A percentile compares a stretch with the other conserved stretches of the same genome.
Conservation (phyloP, 2,329 filamentous ascomycete species). For the Colletotrichum camelliae region DNA sequence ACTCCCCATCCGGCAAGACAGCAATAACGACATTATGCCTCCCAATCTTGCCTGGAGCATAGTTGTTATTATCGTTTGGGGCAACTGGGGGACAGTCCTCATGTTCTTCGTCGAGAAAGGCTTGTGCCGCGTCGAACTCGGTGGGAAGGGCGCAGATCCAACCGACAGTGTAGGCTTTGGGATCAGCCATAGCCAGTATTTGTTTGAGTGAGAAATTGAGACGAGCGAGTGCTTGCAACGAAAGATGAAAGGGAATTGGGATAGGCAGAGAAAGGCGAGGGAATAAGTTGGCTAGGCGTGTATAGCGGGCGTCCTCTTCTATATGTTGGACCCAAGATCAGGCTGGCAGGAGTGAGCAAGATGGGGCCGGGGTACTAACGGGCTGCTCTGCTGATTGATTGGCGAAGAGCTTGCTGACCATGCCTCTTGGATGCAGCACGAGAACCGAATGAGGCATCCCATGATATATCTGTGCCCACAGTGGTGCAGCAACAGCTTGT, state of each 20-base stretch:
- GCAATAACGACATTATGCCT: constrained; percentile 26
- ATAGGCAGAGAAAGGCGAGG: neutral
- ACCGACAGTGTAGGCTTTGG: neutral
- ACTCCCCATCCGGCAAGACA: neutral
- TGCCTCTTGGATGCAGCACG: neutral
- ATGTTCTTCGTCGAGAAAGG: no score
- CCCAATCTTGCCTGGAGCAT: constrained; percentile 19
- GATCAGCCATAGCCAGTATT: neutral
- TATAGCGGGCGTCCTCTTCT: neutral
- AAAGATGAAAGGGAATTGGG: neutral
- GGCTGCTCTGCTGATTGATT: neutral
- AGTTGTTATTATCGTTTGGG: neutral
- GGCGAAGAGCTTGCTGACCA: neutral
- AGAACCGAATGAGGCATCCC: neutral
- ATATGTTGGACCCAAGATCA: neutral
- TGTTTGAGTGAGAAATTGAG: neutral
- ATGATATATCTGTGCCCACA: neutral
- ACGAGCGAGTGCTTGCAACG: neutral
- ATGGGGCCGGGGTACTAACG: neutral
- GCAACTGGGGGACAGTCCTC: neutral
- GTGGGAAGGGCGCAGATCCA: neutral
- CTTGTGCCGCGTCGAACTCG: neutral
- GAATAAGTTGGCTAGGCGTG: neutral
- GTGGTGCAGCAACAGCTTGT: no score
- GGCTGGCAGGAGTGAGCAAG: neutral